These are phyloP conservation scores for Bipolaris sorokiniana DNA, from an alignment of 2,329 filamentous ascomycete genomes.

Conservation along the genomic window DNA sequence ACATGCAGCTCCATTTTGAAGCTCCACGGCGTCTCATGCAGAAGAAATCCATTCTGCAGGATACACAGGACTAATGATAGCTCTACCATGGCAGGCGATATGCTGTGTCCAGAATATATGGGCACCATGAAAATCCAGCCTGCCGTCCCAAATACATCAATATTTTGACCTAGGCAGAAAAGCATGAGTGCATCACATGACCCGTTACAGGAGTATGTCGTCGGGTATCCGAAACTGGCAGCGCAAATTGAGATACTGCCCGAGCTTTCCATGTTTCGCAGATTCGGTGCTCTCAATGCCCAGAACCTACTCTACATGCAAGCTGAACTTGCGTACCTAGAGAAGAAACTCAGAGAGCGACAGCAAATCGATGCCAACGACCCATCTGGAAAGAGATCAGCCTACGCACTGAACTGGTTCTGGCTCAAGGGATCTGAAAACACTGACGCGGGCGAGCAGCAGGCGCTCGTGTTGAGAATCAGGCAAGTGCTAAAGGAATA, in stretches of 20 bases:
- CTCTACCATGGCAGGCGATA: not conserved
- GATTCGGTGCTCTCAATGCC: conserved; percentile 17
- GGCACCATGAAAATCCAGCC: not conserved
- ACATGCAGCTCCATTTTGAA: not conserved
- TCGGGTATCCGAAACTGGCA: conserved; percentile 14
- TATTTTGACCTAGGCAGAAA: not conserved
- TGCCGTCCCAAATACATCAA: not conserved
- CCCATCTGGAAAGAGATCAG: not conserved
- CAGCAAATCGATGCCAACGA: not conserved
- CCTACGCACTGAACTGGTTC: not conserved
- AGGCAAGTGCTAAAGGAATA: not conserved
- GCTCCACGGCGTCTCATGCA: not conserved
- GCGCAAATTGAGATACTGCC: conserved; percentile 6
- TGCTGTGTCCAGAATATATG: not conserved
- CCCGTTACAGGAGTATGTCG: not conserved
- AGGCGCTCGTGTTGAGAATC: not conserved
- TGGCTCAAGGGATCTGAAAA: not conserved
- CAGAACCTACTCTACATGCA: conserved; percentile 17
- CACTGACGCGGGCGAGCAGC: not conserved
- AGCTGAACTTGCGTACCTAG: conserved; percentile 3
- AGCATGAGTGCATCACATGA: not conserved
- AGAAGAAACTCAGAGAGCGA: not conserved
- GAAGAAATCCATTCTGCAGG: not conserved
- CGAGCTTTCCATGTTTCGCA: conserved; percentile 13
- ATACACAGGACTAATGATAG: not conserved